Conservation (phyloP, 495 filamentous ascomycete species). For the Opeltia flavorubescens region DNA sequence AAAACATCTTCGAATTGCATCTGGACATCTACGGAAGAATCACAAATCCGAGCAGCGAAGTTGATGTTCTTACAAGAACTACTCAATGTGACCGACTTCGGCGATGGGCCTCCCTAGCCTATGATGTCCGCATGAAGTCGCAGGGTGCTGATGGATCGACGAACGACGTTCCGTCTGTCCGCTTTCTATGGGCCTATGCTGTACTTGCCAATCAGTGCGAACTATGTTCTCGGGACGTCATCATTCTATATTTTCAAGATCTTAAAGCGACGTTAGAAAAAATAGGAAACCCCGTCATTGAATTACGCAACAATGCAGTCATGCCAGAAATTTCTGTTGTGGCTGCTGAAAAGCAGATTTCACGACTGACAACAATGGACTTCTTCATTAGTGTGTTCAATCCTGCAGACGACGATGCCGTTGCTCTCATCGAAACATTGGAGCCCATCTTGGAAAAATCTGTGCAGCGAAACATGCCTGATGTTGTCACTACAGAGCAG, state of each 20-base stretch:
- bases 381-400: constrained; percentile 82
- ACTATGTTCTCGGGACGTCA: constrained; percentile 56
- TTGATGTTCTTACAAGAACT: constrained; percentile 41
- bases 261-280: constrained; percentile 36
- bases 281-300: constrained; percentile 34
- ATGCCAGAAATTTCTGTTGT: constrained; percentile 79
- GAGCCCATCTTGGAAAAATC: constrained; percentile 81
- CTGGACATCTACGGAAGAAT: constrained; percentile 70
- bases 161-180: constrained; percentile 26
- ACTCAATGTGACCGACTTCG: constrained; percentile 54
- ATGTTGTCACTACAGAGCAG: background rate
- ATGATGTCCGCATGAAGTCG: constrained; percentile 28
- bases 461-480: constrained; percentile 20
- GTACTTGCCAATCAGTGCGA: constrained; percentile 58
- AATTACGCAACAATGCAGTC: constrained; percentile 67
- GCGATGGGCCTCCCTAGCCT: constrained; percentile 62
- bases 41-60: constrained; percentile 58
- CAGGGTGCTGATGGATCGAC: constrained; percentile 27
- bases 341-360: constrained; percentile 77
- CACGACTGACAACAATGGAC: constrained; percentile 84
- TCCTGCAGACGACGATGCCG: constrained; percentile 50
- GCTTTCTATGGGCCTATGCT: constrained; percentile 76
- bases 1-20: constrained; percentile 79
- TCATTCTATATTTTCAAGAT: constrained; percentile 68
- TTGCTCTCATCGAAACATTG: constrained; percentile 74